Percentiles rank a stretch among this genome's conserved stretches.
Evolutionary conservation across 1,139 yeast genomes (phyloP).

Genomic region (Maudiozyma humilis): DNA sequence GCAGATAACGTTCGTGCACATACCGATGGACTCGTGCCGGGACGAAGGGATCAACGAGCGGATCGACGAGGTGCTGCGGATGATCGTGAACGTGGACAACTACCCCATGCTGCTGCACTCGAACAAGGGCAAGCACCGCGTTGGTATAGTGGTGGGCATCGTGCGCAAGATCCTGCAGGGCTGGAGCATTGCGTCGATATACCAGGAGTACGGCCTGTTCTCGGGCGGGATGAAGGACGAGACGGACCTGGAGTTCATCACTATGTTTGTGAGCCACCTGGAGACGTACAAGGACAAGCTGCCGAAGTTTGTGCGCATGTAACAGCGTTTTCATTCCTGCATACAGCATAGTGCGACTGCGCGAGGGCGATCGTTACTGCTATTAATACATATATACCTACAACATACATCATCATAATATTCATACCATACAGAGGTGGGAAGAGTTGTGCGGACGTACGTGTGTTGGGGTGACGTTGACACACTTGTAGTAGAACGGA

Average conservation of each 20-base stretch:
- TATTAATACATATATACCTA: background rate
- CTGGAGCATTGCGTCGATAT: slow-evolving; percentile 88
- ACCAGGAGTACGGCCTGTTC: slow-evolving; percentile 87
- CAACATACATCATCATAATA: background rate
- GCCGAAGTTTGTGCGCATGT: slow-evolving; percentile 15
- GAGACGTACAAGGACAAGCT: slow-evolving; percentile 14
- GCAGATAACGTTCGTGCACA: slow-evolving; percentile 49
- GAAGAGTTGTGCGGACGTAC: background rate
- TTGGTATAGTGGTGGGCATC: slow-evolving; percentile 83
- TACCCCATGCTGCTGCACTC: slow-evolving; percentile 86
- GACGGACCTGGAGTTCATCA: slow-evolving; percentile 62
- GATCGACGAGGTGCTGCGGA: slow-evolving; percentile 51
- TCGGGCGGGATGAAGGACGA: slow-evolving; percentile 85
- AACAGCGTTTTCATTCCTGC: background rate
- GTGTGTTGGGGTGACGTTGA: no score
- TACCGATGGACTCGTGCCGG: slow-evolving; percentile 61
- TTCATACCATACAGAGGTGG: background rate
- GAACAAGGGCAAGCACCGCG: slow-evolving; percentile 91
- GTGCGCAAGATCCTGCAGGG: slow-evolving; percentile 81
- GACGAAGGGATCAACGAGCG: slow-evolving; percentile 63
- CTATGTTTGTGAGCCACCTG: slow-evolving; percentile 28
- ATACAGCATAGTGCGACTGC: background rate
- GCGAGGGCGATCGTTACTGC: background rate
- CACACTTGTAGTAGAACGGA: no score
- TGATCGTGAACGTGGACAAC: slow-evolving; percentile 60